phyloP scores from a whole-genome alignment of 2,329 filamentous ascomycete species.

The Colletotrichum sp. region DNA sequence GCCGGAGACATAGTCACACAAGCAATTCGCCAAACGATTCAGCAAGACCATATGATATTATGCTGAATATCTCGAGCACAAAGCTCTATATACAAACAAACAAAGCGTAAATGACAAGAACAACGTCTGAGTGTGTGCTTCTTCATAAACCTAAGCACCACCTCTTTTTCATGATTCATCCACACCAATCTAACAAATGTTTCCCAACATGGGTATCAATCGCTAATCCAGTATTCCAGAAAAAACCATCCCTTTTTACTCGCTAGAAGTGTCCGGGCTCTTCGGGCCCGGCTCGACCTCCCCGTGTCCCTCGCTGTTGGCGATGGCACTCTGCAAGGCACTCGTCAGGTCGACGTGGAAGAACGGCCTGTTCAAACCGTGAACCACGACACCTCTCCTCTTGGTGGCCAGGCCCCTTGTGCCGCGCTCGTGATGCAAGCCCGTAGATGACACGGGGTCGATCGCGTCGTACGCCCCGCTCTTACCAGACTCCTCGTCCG shows the following conservation, averaged over 20 bases:
- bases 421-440: neutral
- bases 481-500: constrained; percentile 43
- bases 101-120: neutral
- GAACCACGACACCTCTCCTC: constrained; percentile 69
- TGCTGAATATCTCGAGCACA: neutral
- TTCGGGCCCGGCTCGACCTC: neutral
- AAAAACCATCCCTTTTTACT: neutral
- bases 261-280: constrained; percentile 3
- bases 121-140: neutral
- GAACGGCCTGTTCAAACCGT: constrained; percentile 86
- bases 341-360: constrained; percentile 94
- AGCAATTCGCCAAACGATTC: neutral
- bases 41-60: neutral
- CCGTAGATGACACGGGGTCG: constrained; percentile 28
- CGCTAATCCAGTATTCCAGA: constrained; percentile 7
- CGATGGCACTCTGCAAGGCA: constrained; percentile 85
- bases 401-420: constrained; percentile 41
- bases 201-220: constrained; percentile 19
- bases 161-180: neutral
- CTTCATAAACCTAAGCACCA: neutral
- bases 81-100: neutral
- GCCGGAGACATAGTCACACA: neutral
- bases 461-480: constrained; percentile 33
- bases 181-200: neutral
- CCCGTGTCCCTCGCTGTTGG: constrained; percentile 70